Evolutionary conservation across 352 stramenopile species (phyloP), one percentile per base, ranked within the genome.

Genomic region (Aphanomyces astaci): DNA sequence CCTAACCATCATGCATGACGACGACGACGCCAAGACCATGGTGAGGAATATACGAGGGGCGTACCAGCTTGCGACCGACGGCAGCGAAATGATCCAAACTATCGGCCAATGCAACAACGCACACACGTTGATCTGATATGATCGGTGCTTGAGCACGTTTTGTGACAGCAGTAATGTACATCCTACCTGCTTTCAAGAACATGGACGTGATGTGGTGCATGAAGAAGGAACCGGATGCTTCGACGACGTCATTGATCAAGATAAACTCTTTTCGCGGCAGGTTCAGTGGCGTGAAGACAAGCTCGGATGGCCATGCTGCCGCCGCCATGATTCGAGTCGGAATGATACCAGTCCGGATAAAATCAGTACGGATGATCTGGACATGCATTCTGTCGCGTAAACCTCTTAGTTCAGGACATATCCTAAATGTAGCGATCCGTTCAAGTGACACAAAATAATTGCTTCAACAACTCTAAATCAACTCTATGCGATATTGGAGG

Each of bases 191-290:
- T 74, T 90, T 87, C 36, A 88, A 73, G 63, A 89, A 88, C 7
- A 90, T 76, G 66, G 82, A 74, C 27, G 81, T 39, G 28, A 92
- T 87, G 70, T 92, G 81, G 57, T 92, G 84, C 45, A 92, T 71
- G 45, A 92, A 66, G 62, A 89, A 90, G 27, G 70, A 70, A 22
- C 82, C 80, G 36, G 63, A 69, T 13, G 80, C 74, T 48, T 90
- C 80, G 28, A 87, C 75, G 15, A 71, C 64, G 70, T 92, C 84
- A 15, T 82, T 72, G 51, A 92, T 69, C 43, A 82, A 46, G 57
- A 92, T 63, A 48, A 90, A 72, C 62, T 89, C 64, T 1, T 79
- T 76, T 28, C 66, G 71, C 66, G 84, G 82, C 28, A 81, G 77
- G 48, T 59, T 79, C 32, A 73, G 71, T 0, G 81, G 77, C 63